Evolutionary conservation across 331 rosid genomes (phyloP).

Genomic region (Pyrus hybrid): DNA sequence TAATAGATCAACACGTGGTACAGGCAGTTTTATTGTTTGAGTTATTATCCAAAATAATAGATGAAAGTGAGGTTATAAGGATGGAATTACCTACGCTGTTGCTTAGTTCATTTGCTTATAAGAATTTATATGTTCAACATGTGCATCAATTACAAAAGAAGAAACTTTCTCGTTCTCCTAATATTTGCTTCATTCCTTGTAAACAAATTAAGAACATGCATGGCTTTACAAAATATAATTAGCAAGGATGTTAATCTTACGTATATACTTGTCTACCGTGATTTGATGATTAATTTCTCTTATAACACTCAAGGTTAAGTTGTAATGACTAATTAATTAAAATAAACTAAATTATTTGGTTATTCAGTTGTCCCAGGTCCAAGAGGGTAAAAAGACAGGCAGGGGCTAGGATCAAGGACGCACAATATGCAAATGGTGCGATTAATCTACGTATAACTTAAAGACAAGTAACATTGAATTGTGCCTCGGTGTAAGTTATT

Average conservation of each 20-base stretch:
- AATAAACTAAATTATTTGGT: no score
- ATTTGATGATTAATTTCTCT: background rate
- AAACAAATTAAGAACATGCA: background rate
- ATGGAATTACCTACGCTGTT: background rate
- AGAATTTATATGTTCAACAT: background rate
- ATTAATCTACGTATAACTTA: background rate
- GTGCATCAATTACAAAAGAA: background rate
- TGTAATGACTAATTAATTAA: background rate
- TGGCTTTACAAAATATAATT: no score
- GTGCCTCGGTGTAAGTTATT: background rate
- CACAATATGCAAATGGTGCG: slow-evolving; percentile 27
- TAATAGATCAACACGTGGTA: background rate
- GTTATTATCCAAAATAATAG: background rate
- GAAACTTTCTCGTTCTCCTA: background rate
- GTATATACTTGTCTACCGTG: background rate
- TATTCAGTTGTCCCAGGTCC: background rate
- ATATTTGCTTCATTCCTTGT: background rate
- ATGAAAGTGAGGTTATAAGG: background rate
- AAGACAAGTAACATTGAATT: slow-evolving; percentile 28
- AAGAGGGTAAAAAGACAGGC: slow-evolving; percentile 13
- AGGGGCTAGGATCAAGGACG: slow-evolving; percentile 36
- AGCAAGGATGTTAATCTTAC: background rate
- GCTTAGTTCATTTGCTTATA: background rate
- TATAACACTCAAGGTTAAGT: slow-evolving; percentile 11
- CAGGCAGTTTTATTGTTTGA: background rate